Conservation (phyloP, 768 basidiomycete species). For the Tylopilus rubrobrunneus region DNA sequence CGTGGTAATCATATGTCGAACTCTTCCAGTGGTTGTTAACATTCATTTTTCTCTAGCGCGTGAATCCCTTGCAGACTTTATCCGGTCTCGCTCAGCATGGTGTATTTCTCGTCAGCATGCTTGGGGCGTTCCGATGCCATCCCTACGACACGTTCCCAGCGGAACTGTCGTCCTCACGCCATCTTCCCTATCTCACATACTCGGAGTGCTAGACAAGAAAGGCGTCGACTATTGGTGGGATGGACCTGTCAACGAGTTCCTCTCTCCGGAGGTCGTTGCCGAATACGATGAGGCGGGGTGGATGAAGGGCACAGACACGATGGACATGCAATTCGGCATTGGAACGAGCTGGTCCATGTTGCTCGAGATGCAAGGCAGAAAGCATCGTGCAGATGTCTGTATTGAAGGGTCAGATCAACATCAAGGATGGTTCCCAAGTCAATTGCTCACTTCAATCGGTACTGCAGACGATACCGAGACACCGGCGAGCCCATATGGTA, state of each 20-base stretch:
- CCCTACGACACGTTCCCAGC: conserved; percentile 63
- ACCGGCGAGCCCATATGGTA: conserved; percentile 56
- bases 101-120: conserved; percentile 94
- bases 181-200: conserved; percentile 68
- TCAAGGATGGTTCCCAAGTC: conserved; percentile 98
- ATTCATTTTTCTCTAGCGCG: conserved; percentile 58
- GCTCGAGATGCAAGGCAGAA: conserved; percentile 34
- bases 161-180: conserved; percentile 62
- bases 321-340: conserved; percentile 99
- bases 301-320: conserved; percentile 86
- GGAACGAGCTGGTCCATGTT: conserved; percentile 92
- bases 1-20: conserved; percentile 26
- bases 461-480: conserved; percentile 13
- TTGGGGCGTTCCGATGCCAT: conserved; percentile 99
- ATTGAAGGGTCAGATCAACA: conserved; percentile 97
- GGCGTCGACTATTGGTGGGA: conserved; percentile 87
- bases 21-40: background rate
- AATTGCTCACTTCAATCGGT: conserved; percentile 77
- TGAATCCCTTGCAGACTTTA: conserved; percentile 82
- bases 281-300: no score
- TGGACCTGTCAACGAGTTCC: conserved; percentile 78
- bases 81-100: conserved; percentile 92
- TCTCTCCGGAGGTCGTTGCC: conserved; percentile 59
- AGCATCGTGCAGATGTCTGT: conserved; percentile 74
- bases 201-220: conserved; percentile 65